These are phyloP conservation scores for Aureobasidium sp. DNA, from an alignment of 2,329 filamentous ascomycete species.

Conservation along the genomic window DNA sequence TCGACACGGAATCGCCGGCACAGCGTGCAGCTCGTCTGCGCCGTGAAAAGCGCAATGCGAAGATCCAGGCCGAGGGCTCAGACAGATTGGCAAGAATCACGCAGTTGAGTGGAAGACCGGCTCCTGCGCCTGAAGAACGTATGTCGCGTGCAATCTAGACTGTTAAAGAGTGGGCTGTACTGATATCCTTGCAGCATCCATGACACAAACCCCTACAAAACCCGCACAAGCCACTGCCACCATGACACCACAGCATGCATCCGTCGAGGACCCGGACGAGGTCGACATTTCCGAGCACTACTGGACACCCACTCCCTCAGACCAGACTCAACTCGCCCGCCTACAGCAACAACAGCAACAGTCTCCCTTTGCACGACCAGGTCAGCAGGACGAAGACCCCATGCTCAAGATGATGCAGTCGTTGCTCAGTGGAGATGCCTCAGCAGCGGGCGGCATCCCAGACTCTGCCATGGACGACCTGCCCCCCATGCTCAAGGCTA, in stretches of 20 bases:
- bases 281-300: conserved; percentile 65
- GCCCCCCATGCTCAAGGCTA: conserved; percentile 38
- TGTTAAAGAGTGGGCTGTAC: background rate
- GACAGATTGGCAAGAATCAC: conserved; percentile 69
- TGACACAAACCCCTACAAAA: conserved; percentile 21
- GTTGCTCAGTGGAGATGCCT: conserved; percentile 45
- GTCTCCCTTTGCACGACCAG: conserved; percentile 23
- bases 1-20: conserved; percentile 33
- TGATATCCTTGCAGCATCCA: conserved; percentile 12
- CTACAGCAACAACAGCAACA: conserved; percentile 3
- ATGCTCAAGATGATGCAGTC: conserved; percentile 72
- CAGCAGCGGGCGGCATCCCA: conserved; percentile 32
- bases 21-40: conserved; percentile 62
- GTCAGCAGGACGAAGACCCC: conserved; percentile 47
- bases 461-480: conserved; percentile 35
- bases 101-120: conserved; percentile 53
- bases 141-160: background rate
- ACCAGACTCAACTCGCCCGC: background rate
- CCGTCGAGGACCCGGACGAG: conserved; percentile 57
- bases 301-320: conserved; percentile 18
- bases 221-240: background rate
- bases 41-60: conserved; percentile 72
- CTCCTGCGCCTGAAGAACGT: conserved; percentile 27
- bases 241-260: conserved; percentile 24
- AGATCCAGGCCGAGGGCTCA: conserved; percentile 65